phyloP scores from a whole-genome alignment of 2,329 filamentous ascomycete genomes.

The Colletotrichum sp. region DNA sequence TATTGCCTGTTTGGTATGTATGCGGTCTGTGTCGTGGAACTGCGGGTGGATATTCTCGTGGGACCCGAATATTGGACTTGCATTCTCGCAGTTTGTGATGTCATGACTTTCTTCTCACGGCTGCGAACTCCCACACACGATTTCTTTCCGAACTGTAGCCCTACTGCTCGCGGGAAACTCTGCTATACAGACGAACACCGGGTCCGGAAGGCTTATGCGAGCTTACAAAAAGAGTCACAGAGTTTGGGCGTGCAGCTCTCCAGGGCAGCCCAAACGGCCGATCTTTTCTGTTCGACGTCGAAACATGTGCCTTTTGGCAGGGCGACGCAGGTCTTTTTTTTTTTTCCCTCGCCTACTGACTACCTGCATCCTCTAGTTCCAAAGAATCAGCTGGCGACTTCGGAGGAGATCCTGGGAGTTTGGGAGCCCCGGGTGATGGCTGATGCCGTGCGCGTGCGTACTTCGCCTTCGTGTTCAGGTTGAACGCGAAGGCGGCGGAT shows the following conservation, averaged over 20 bases:
- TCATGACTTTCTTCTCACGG: not conserved
- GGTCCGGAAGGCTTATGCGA: not conserved
- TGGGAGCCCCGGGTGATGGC: not conserved
- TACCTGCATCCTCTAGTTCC: not conserved
- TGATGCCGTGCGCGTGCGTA: not conserved
- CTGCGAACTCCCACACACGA: not conserved
- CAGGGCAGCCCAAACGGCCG: not conserved
- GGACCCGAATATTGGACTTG: not conserved
- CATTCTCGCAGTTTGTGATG: not conserved
- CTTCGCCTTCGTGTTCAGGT: not conserved
- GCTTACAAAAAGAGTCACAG: not conserved
- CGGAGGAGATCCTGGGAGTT: not conserved
- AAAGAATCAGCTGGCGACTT: not conserved
- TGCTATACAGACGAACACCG: slow-evolving; percentile 12
- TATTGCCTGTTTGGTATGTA: not conserved
- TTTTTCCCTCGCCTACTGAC: not conserved
- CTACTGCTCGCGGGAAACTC: not conserved
- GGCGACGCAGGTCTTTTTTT: not conserved
- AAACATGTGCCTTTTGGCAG: not conserved
- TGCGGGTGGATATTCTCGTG: not conserved
- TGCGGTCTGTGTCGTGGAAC: not conserved
- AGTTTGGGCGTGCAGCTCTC: slow-evolving; percentile 1
- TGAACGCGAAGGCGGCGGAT: not conserved
- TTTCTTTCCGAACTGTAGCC: not conserved
- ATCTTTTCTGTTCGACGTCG: not conserved